Evolutionary conservation across 2,329 filamentous ascomycete species (phyloP).

Genomic region (Aspergillus costaricaensis): DNA sequence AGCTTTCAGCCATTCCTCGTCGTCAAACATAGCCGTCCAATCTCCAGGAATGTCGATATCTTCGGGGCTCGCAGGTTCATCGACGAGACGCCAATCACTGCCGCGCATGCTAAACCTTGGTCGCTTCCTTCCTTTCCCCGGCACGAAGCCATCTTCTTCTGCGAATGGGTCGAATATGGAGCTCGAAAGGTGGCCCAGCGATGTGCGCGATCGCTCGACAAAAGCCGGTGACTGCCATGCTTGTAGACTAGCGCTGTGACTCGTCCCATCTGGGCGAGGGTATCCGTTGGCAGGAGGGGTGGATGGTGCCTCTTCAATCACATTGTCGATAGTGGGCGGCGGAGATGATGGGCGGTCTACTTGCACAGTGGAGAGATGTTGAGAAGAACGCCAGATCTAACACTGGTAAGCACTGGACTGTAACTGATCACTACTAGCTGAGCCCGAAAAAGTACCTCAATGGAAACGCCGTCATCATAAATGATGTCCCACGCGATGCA

Average conservation of each 20-base stretch:
- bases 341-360: slow-evolving; percentile 51
- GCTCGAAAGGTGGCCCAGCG: slow-evolving; percentile 68
- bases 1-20: slow-evolving; percentile 18
- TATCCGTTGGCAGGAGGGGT: slow-evolving; percentile 29
- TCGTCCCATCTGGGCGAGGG: slow-evolving; percentile 11
- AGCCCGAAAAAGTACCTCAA: slow-evolving; percentile 33
- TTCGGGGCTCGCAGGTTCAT: slow-evolving; percentile 68
- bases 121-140: slow-evolving; percentile 66
- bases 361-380: slow-evolving; percentile 44
- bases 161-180: slow-evolving; percentile 65
- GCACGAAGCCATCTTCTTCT: slow-evolving; percentile 65
- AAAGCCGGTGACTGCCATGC: slow-evolving; percentile 80
- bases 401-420: slow-evolving; percentile 6
- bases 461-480: slow-evolving; percentile 41
- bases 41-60: slow-evolving; percentile 46
- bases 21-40: slow-evolving; percentile 32
- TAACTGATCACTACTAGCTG: not conserved
- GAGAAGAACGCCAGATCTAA: slow-evolving; percentile 31
- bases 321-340: slow-evolving; percentile 23
- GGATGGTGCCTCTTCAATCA: slow-evolving; percentile 21
- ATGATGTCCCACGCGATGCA: slow-evolving; percentile 60
- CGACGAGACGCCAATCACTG: slow-evolving; percentile 72
- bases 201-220: slow-evolving; percentile 68
- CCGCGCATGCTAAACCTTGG: slow-evolving; percentile 68
- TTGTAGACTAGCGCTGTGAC: slow-evolving; percentile 40